These are phyloP conservation scores for Syncephalastrum contaminatum DNA, from an alignment of 371 early-diverging fungal species.

Conservation along the genomic window DNA sequence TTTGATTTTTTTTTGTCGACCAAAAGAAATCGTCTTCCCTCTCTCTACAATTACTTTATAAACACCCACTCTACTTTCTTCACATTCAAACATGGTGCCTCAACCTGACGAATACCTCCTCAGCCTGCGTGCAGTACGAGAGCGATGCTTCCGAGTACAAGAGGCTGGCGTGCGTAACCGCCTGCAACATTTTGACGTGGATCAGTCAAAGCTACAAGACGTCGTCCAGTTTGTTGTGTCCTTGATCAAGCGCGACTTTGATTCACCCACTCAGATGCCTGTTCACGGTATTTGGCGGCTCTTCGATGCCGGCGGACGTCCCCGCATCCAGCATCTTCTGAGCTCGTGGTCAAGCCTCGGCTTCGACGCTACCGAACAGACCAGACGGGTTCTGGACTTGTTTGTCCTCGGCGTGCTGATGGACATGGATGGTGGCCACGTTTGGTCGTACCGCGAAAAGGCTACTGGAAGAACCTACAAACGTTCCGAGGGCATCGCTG, in stretches of 20 bases:
- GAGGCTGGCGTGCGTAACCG: slow-evolving; percentile 52
- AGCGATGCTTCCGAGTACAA: slow-evolving; percentile 68
- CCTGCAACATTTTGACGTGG: slow-evolving; percentile 72
- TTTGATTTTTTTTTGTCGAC: too few relatives aligned
- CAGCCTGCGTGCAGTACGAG: slow-evolving; percentile 77
- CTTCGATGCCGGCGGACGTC: slow-evolving; percentile 66
- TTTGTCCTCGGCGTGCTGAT: slow-evolving; percentile 86
- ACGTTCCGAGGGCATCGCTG: slow-evolving; percentile 84
- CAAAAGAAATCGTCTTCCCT: too few relatives aligned
- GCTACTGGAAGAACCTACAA: slow-evolving; percentile 53
- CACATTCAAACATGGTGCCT: slow-evolving; percentile 18
- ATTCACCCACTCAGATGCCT: slow-evolving; percentile 64
- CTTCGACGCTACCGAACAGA: slow-evolving; percentile 56
- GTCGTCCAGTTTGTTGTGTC: slow-evolving; percentile 71
- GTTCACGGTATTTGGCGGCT: slow-evolving; percentile 90
- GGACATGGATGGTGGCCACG: slow-evolving; percentile 86
- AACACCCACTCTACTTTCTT: too few relatives aligned
- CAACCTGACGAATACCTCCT: slow-evolving; percentile 53
- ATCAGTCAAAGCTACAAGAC: slow-evolving; percentile 61
- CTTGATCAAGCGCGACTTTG: slow-evolving; percentile 73
- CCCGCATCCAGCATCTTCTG: slow-evolving; percentile 63
- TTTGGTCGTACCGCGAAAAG: slow-evolving; percentile 72
- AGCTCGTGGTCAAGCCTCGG: slow-evolving; percentile 36
- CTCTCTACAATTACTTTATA: too few relatives aligned
- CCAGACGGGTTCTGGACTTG: slow-evolving; percentile 80